Base-by-base conservation (phyloP, 768 basidiomycete species). In the Serendipita sp. region DNA sequence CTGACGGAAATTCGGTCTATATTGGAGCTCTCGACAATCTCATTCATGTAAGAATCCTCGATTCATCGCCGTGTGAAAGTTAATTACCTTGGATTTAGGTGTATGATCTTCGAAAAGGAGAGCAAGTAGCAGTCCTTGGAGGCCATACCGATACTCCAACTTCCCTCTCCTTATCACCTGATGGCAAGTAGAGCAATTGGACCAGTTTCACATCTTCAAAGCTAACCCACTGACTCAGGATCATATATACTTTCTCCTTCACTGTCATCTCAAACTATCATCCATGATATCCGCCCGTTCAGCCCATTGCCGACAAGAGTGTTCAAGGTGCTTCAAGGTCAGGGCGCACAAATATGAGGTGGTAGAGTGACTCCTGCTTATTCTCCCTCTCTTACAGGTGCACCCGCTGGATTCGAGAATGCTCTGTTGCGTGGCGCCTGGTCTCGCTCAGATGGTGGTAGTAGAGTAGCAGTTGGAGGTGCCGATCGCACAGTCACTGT, bases 21-120 rank as follows among this genome's bases (percentile, higher is more conserved):
- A 82, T 91, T n/a, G 94, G 87, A 3, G 92, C 89, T 13, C 74
- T 98, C 70, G 95, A 99, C 75, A 99, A 99, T 69, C 91, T 92
- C 73, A 86, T 99, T 67, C 93, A 97, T 72, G 93, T 95, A 70
- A 68, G 88, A 44, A 30, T 58, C 63, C 44, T 58, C 41, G 62
- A 23, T 23, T 44, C 65, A 38, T 58, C 36, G 48, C 44, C 64
- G 4, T 38, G 11, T 3, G 15, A 46, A 65, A 63, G 32, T 66
- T 44, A 54, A 66, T 41, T 41, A 41, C 54, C 47, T 64, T 65
- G 52, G 18, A 65, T 44, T 7, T 67, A 93, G 90, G 85, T 92
- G 16, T 93, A 88, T 72, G 95, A 98, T 76, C 75, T 97, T 51
- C 83, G 95, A 70, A 94, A 92, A 75, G 77, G 83, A 66, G 83